These are phyloP conservation scores for Phytopythium sindhum DNA, from an alignment of 352 stramenopile genomes.

Conservation along the genomic window DNA sequence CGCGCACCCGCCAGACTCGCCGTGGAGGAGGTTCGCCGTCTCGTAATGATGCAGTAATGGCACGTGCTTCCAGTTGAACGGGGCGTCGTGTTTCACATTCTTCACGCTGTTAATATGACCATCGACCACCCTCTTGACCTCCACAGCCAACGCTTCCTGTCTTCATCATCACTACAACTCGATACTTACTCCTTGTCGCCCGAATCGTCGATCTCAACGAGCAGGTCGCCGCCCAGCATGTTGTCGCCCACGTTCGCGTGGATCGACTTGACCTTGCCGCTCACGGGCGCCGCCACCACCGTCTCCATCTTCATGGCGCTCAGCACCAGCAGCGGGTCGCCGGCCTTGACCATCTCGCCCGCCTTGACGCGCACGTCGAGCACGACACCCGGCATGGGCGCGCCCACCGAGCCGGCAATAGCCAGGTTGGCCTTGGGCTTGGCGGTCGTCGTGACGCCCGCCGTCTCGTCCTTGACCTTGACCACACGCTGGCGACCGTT, in stretches of 20 bases:
- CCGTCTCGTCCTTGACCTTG: slow-evolving; percentile 90
- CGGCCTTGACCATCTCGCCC: slow-evolving; percentile 91
- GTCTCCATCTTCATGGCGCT: slow-evolving; percentile 99
- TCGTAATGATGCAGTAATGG: neutral
- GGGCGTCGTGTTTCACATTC: neutral
- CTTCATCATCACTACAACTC: neutral
- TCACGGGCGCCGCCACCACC: slow-evolving; percentile 88
- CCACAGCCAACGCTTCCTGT: neutral
- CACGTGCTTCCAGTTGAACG: neutral
- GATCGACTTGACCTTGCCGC: slow-evolving; percentile 90
- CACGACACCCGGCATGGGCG: slow-evolving; percentile 96
- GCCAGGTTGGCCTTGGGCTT: slow-evolving; percentile 86
- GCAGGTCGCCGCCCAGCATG: slow-evolving; percentile 92
- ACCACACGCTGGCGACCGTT: slow-evolving; percentile 93
- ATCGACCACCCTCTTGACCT: neutral
- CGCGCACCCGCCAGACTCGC: neutral
- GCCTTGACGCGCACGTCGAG: slow-evolving; percentile 93
- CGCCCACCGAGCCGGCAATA: slow-evolving; percentile 87
- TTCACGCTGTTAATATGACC: neutral
- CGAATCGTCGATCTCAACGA: slow-evolving; percentile 94
- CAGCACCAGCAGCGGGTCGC: slow-evolving; percentile 92
- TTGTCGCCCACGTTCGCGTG: slow-evolving; percentile 92
- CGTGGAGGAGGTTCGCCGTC: neutral
- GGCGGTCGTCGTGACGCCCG: slow-evolving; percentile 49
- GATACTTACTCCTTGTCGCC: slow-evolving; percentile 48